Conservation (phyloP, 1,284 basidiomycete species). For the Anthracocystis panici-leucophaei region DNA sequence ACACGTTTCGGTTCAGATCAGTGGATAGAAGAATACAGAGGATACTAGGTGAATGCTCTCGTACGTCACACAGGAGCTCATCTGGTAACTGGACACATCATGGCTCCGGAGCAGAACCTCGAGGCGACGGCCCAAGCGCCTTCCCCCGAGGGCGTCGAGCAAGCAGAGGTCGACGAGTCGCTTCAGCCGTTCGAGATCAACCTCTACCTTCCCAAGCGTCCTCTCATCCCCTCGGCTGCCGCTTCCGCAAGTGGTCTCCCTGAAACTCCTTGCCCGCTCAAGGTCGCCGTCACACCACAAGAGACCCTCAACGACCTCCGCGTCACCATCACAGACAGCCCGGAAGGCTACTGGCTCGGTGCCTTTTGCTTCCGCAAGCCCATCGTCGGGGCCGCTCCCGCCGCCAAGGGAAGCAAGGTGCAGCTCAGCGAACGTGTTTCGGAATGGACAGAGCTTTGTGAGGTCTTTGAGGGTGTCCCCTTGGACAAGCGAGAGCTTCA, state of each 20-base stretch:
- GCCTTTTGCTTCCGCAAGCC: conserved; percentile 66
- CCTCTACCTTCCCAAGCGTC: conserved; percentile 64
- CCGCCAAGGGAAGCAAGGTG: conserved; percentile 39
- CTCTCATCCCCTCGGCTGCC: conserved; percentile 60
- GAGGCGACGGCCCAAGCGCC: conserved; percentile 12
- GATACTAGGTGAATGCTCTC: conserved; percentile 2
- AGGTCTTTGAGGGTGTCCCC: conserved; percentile 62
- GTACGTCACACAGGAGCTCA: background rate
- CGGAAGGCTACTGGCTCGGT: conserved; percentile 69
- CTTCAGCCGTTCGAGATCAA: conserved; percentile 65
- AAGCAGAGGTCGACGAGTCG: conserved; percentile 41
- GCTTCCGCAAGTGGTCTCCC: conserved; percentile 60
- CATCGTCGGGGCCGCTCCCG: conserved; percentile 9
- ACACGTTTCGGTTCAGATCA: background rate
- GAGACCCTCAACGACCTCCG: conserved; percentile 69
- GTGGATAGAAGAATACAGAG: conserved; percentile 4
- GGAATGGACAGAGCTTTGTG: conserved; percentile 66
- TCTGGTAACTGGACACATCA: conserved; percentile 11
- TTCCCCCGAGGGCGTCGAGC: conserved; percentile 18
- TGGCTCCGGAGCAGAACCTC: conserved; percentile 24
- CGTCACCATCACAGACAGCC: conserved; percentile 66
- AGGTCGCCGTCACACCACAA: conserved; percentile 63
- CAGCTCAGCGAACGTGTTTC: conserved; percentile 54
- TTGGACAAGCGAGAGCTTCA: conserved; percentile 58
- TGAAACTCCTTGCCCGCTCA: conserved; percentile 64